These are phyloP conservation scores for Abrus precatorius DNA, from an alignment of 306 rosid genomes.

Conservation along the genomic window DNA sequence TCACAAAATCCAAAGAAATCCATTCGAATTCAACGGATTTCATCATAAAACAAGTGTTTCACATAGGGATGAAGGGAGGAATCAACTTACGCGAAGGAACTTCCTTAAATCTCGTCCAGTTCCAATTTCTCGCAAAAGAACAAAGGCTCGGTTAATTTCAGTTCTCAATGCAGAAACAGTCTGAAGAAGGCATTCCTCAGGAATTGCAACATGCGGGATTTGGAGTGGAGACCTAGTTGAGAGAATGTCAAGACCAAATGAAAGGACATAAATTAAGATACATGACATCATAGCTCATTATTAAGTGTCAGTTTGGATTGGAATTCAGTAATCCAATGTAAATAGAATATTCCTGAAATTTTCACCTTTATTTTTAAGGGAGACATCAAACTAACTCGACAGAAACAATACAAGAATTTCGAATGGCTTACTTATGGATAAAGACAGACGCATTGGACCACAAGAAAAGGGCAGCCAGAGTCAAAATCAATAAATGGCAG, in stretches of 20 bases:
- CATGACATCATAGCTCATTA: neutral
- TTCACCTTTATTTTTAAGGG: neutral
- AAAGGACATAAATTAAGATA: constrained; percentile 36
- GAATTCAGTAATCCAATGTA: neutral
- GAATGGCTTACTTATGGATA: constrained; percentile 72
- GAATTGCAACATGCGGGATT: constrained; percentile 68
- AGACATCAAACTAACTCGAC: constrained; percentile 12
- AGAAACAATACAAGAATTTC: neutral
- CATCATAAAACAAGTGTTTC: constrained; percentile 19
- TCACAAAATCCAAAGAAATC: constrained; percentile 25
- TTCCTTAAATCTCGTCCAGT: constrained; percentile 78
- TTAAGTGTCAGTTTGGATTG: neutral
- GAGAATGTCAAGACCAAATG: constrained; percentile 34
- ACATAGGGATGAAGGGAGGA: constrained; percentile 23
- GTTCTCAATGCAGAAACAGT: constrained; percentile 61
- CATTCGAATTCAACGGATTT: neutral
- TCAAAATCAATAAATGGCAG: constrained; percentile 74
- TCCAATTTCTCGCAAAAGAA: constrained; percentile 66
- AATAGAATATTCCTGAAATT: neutral
- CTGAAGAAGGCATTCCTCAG: constrained; percentile 61
- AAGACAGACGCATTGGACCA: constrained; percentile 79
- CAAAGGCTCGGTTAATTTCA: constrained; percentile 64
- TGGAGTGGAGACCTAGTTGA: constrained; percentile 67
- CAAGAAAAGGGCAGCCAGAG: constrained; percentile 63
- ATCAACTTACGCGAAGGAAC: constrained; percentile 69